These are phyloP conservation scores for Volvox africanus DNA, from an alignment of 139 green algal genomes.

Conservation along the genomic window DNA sequence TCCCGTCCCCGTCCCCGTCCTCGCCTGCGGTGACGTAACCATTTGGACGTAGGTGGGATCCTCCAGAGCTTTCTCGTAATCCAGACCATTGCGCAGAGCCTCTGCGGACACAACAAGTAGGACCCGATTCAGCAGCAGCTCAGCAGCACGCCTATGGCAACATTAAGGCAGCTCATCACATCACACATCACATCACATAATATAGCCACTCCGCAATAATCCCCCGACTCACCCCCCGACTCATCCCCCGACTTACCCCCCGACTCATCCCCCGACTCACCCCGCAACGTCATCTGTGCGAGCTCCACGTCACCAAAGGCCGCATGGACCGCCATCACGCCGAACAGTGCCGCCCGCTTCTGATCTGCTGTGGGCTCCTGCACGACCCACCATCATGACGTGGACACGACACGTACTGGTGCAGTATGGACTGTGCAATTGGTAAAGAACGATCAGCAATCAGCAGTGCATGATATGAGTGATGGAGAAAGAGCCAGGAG, in stretches of 20 bases:
- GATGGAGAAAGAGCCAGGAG: not conserved
- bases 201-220: too few relatives aligned
- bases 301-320: slow-evolving; percentile 87
- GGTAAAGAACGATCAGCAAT: not conserved
- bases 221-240: slow-evolving; percentile 61
- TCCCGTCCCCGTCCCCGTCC: not conserved
- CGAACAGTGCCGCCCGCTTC: slow-evolving; percentile 71
- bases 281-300: slow-evolving; percentile 83
- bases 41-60: slow-evolving; percentile 71
- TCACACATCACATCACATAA: too few relatives aligned
- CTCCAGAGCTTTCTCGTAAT: slow-evolving; percentile 69
- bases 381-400: not conserved
- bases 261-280: slow-evolving; percentile 47
- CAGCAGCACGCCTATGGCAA: not conserved
- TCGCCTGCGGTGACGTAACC: slow-evolving; percentile 74
- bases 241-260: slow-evolving; percentile 70
- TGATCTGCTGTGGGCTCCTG: slow-evolving; percentile 62
- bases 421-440: not conserved
- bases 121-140: not conserved
- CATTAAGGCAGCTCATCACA: not conserved
- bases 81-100: slow-evolving; percentile 74
- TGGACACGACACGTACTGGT: not conserved
- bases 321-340: slow-evolving; percentile 77
- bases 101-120: slow-evolving; percentile 57
- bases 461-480: not conserved